Evolutionary conservation across 2,329 filamentous ascomycete species (phyloP).

Genomic region (Pseudocercospora fijiensis): DNA sequence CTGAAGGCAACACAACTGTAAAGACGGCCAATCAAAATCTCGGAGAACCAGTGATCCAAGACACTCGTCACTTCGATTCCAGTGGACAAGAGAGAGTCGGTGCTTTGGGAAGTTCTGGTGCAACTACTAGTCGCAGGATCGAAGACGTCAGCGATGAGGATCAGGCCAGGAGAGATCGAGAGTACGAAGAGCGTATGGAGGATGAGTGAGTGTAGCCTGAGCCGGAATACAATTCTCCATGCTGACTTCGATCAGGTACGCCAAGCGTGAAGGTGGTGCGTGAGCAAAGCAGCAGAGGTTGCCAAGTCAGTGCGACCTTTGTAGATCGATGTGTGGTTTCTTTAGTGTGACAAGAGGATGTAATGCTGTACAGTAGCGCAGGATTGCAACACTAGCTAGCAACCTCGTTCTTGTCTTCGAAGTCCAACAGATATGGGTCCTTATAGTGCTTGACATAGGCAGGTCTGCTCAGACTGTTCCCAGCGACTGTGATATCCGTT

Average conservation of each 20-base stretch:
- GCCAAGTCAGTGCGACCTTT: background rate
- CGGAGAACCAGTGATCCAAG: constrained; percentile 32
- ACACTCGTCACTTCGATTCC: constrained; percentile 35
- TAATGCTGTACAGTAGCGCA: constrained; percentile 2
- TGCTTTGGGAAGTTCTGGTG: background rate
- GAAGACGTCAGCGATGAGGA: constrained; percentile 34
- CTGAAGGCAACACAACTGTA: constrained; percentile 32
- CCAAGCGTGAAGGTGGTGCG: constrained; percentile 38
- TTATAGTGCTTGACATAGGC: constrained; percentile 57
- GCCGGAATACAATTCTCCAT: background rate
- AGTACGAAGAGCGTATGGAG: constrained; percentile 35
- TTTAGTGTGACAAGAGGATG: background rate
- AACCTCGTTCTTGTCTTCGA: constrained; percentile 35
- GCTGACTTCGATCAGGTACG: constrained; percentile 26
- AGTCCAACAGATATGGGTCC: constrained; percentile 44
- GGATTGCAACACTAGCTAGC: constrained; percentile 28
- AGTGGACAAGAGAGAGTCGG: constrained; percentile 34
- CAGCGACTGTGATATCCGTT: constrained; percentile 81
- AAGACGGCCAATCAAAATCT: constrained; percentile 33
- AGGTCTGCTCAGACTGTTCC: constrained; percentile 66
- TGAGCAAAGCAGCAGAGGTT: constrained; percentile 11
- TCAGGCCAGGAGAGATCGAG: constrained; percentile 28
- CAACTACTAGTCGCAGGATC: constrained; percentile 23
- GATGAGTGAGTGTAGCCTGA: constrained; percentile 28
- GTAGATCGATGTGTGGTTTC: background rate